Base-by-base conservation (phyloP, 306 rosid species). In the Pyrus bretschneideri region DNA sequence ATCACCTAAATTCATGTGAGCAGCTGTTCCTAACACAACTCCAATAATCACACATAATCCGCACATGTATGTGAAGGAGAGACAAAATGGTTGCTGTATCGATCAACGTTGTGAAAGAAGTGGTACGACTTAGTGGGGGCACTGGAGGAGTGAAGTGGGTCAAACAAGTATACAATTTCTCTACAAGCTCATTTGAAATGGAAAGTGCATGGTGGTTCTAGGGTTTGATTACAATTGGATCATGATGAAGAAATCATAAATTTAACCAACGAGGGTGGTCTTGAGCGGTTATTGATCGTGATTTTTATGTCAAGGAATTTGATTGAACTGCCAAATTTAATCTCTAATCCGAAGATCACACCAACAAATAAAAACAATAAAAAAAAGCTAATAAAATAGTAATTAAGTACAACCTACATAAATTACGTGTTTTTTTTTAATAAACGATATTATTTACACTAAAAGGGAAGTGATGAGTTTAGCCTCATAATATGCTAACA, bases 201-300 rank as follows among this genome's bases (percentile, higher is more conserved):
- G 19, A 60, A 60, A 11, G 5, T 27, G 19, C 5, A 5, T 46
- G 11, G 22, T 46, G 60, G 66, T 25, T 60, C 17, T 35, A 58
- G 31, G 23, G 45, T 10, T 55, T 66, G 66, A 62, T 67, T 58
- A 54, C 22, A 55, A 65, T 19, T 19, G 49, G 60, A 9, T 14
- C 74, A 79, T 73, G 55, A 79, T 73, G 69, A 31, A 42, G 70
- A 44, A 73, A 79, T 79, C 70, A 73, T 67, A 67, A 15, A 3
- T 11, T 54, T 23, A 65, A 49, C 68, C 74, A 72, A 73, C 38
- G 71, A 45, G 15, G 54, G 64, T 18, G 42, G 57, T 25, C 61
- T 55, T 55, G 12, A 55, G 55, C 21, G 54, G 54, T 49, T 49
- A 49, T 49, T 15, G 55, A 49, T 51, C 21, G 55, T 51, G 55